These are phyloP conservation scores for Kernera saxatilis DNA, from an alignment of 345 rosid species.

Conservation along the genomic window DNA sequence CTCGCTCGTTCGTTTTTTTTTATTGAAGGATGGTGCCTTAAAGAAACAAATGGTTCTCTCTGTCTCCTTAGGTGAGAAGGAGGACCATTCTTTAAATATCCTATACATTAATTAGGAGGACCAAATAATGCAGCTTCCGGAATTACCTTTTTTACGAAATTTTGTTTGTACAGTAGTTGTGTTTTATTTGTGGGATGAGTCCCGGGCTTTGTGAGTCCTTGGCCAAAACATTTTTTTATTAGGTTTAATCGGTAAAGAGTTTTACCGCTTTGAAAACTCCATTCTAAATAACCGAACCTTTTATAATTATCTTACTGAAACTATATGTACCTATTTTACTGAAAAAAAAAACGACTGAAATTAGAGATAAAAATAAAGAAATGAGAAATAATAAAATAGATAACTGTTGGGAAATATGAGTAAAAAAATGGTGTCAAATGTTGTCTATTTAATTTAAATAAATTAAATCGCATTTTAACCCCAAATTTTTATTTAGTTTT, in stretches of 20 bases:
- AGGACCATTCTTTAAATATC: conserved; percentile 20
- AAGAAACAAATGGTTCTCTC: conserved; percentile 29
- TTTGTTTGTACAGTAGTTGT: background rate
- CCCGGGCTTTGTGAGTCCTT: too few relatives aligned
- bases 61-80: conserved; percentile 26
- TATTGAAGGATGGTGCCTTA: conserved; percentile 11
- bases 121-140: conserved; percentile 29
- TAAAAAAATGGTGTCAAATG: too few relatives aligned
- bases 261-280: background rate
- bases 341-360: too few relatives aligned
- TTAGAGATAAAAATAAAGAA: too few relatives aligned
- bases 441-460: too few relatives aligned
- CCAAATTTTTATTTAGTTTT: too few relatives aligned
- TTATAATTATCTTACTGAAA: too few relatives aligned
- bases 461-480: too few relatives aligned
- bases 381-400: too few relatives aligned
- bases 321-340: too few relatives aligned
- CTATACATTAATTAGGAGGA: conserved; percentile 7
- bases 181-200: background rate
- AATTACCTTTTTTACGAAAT: background rate
- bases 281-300: too few relatives aligned
- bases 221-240: background rate
- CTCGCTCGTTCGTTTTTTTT: background rate
- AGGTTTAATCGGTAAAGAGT: background rate
- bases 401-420: too few relatives aligned